A percentile compares a stretch with the other conserved stretches of the same genome.
These are phyloP conservation scores for Tagetes patula DNA, from an alignment of 129 eudicot genomes.

Conservation along the genomic window DNA sequence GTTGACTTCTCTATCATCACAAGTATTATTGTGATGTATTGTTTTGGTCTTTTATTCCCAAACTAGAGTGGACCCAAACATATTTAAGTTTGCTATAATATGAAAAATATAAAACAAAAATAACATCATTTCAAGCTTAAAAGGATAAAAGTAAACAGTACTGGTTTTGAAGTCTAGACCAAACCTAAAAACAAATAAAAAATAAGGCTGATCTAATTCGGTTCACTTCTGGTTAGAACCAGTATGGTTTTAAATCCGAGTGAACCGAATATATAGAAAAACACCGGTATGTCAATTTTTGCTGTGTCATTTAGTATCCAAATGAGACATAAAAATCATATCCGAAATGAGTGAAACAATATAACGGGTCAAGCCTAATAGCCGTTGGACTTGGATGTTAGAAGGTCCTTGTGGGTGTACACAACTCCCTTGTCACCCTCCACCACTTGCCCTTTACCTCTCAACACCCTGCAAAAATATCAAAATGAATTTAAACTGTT, in stretches of 20 bases:
- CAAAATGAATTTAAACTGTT: background rate
- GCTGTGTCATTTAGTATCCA: background rate
- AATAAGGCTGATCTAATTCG: background rate
- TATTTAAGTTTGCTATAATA: background rate
- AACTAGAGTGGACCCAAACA: background rate
- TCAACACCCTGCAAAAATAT: constrained; percentile 51
- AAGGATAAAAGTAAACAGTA: background rate
- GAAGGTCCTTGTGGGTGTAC: constrained; percentile 74
- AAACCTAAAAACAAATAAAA: background rate
- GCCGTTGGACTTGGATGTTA: constrained; percentile 6
- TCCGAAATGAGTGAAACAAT: background rate
- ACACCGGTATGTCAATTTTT: background rate
- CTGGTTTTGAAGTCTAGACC: background rate
- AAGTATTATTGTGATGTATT: too few species aligned
- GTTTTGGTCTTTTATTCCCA: background rate
- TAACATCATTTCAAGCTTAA: background rate
- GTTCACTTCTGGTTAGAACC: background rate
- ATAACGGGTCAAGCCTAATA: constrained; percentile 4
- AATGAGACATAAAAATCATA: background rate
- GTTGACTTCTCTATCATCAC: too few species aligned
- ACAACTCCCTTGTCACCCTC: constrained; percentile 66
- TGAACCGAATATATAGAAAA: constrained; percentile 9
- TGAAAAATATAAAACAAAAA: background rate
- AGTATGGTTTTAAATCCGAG: background rate
- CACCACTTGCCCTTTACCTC: constrained; percentile 88